Evolutionary conservation across 1,284 basidiomycete genomes (phyloP), one percentile per base, ranked within the genome.

Genomic region (Ustilago trichophora): DNA sequence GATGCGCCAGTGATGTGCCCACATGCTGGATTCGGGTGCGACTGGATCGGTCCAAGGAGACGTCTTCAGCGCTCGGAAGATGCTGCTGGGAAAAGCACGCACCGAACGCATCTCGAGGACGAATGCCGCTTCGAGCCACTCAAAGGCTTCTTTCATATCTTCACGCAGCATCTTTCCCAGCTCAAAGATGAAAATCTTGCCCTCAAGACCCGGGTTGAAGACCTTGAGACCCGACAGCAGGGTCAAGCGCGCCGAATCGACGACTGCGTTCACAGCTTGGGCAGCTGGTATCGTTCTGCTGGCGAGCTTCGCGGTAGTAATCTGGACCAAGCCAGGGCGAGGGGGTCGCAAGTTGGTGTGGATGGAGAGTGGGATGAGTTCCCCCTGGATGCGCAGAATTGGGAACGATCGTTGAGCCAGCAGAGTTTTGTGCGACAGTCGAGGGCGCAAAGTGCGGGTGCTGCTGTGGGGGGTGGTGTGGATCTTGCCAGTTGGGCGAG

Each of bases 361-460:
- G 66, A 69, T 50, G 59, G 59, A 22, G 66, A 64, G 34, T 69
- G 66, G 66, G 66, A 64, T n/a, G 66, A 69, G 48, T 69, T 69
- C 25, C 66, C 66, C 12, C 35, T 69, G 34, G 66, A 64, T 40
- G 48, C 56, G 7, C 55, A 59, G 33, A 69, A 69, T n/a, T 69
- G 66, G 66, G 66, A 69, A 36, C 19, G 65, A 9, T 51, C 46
- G 13, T 19, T 58, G 22, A 63, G 54, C 24, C 65, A 62, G 33
- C 49, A 55, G 36, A 63, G 49, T 24, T 65, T 49, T n/a, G n/a
- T n/a, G 5, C 18, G 50, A 15, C 52, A 59, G 48, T 24, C 43
- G 15, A 34, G 56, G 15, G 18, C 52, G 21, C 54, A 63, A 16
- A 63, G 65, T 41, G 59, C 27, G 8, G 27, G 27, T 8, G 27